Evolutionary conservation across 108 stramenopile genomes (phyloP).

Genomic region (Cyclotella distinguenda): DNA sequence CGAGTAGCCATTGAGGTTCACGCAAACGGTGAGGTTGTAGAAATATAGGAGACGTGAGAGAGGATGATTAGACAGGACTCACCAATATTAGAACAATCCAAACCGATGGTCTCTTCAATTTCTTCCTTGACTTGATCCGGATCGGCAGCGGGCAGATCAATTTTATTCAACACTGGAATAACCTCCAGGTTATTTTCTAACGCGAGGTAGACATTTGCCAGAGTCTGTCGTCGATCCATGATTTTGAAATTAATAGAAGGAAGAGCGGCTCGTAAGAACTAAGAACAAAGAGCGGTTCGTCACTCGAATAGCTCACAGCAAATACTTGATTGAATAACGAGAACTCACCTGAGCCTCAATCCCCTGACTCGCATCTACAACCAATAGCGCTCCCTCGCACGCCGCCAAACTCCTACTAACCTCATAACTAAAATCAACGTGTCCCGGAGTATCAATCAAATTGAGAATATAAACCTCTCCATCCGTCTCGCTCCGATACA

Average conservation of each 20-base stretch:
- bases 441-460: slow-evolving; percentile 91
- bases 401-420: slow-evolving; percentile 96
- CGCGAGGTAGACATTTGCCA: slow-evolving; percentile 97
- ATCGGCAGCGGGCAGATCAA: slow-evolving; percentile 97
- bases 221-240: slow-evolving; percentile 51
- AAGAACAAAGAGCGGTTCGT: neutral
- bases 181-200: slow-evolving; percentile 96
- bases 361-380: slow-evolving; percentile 98
- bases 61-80: slow-evolving; percentile 3
- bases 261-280: neutral
- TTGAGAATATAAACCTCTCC: slow-evolving; percentile 83
- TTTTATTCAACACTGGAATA: slow-evolving; percentile 98
- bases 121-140: slow-evolving; percentile 90
- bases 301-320: neutral
- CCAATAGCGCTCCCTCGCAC: slow-evolving; percentile 98
- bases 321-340: neutral
- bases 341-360: slow-evolving; percentile 92
- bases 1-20: neutral
- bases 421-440: slow-evolving; percentile 97
- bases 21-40: slow-evolving; percentile 23
- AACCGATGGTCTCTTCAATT: slow-evolving; percentile 94
- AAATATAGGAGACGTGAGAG: neutral
- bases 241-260: neutral
- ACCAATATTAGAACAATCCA: slow-evolving; percentile 87
- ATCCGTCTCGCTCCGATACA: slow-evolving; percentile 80